These are phyloP conservation scores for Fusarium penzigii DNA, from an alignment of 2,329 filamentous ascomycete species.

Conservation along the genomic window DNA sequence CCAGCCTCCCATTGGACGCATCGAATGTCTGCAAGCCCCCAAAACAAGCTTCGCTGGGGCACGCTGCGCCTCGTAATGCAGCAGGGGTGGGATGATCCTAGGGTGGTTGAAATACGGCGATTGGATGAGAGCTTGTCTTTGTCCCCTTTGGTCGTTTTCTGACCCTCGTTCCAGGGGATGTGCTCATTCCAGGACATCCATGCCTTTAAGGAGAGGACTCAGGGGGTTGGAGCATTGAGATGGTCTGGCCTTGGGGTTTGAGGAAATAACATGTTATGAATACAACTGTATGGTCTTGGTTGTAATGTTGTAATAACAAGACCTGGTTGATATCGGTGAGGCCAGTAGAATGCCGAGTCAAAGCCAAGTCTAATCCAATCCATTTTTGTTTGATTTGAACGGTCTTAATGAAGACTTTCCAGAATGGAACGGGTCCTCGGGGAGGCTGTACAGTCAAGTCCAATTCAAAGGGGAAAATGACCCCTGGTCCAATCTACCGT, in stretches of 20 bases:
- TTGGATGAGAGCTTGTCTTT: slow-evolving; percentile 9
- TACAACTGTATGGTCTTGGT: too few species aligned
- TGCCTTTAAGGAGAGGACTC: neutral
- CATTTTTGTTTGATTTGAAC: too few species aligned
- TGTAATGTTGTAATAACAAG: too few species aligned
- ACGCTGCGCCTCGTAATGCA: neutral
- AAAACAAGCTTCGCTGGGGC: slow-evolving; percentile 3
- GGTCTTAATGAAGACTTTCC: too few species aligned
- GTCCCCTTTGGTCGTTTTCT: slow-evolving; percentile 3
- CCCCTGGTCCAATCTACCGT: neutral
- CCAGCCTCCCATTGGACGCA: neutral
- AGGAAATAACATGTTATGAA: too few species aligned
- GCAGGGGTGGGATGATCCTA: neutral
- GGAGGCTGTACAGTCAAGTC: neutral
- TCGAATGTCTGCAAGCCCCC: neutral
- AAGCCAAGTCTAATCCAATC: neutral
- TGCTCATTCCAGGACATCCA: neutral
- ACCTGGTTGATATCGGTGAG: too few species aligned
- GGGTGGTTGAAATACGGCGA: slow-evolving; percentile 10
- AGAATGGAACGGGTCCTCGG: neutral
- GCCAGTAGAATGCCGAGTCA: neutral
- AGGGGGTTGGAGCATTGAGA: neutral
- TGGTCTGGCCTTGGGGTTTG: neutral
- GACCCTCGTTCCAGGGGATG: neutral
- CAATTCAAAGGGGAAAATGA: neutral